Base-by-base conservation (phyloP, 805 yeast species). In the Lipomyces lipofer region DNA sequence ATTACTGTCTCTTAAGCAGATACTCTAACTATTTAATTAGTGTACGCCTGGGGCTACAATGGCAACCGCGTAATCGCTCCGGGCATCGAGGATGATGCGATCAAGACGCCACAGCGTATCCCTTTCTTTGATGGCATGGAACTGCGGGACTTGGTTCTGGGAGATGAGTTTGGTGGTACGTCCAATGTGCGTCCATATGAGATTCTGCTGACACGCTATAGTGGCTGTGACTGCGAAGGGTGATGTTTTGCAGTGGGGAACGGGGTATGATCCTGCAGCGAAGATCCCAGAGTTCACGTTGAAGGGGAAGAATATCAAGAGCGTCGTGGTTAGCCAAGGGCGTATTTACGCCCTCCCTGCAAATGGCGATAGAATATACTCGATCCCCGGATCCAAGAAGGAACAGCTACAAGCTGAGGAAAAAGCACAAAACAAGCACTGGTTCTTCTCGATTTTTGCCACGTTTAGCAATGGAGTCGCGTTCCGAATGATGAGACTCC, bases 171-270 rank as follows among this genome's bases (percentile, higher is more conserved):
- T 29, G 78, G 72, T 0, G 59, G 59, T 54, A 54, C 7, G 44
- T 22, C 24, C 27, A 9, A 17, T 8, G 1, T 30, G 15, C 10
- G 21, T n/a, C 21, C 9, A 35, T 12, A 8, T n/a, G n/a, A n/a
- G n/a, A n/a, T n/a, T n/a, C n/a, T n/a, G n/a, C n/a, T n/a, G n/a
- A n/a, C n/a, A n/a, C n/a, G 25, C n/a, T 30, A 7, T 10, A 43
- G 67, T 77, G 3, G 89, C 89, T 0, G 79, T 88, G 15, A 80
- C 83, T 56, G 75, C 76, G 0, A 78, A 78, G 13, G 98, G 97
- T 17, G 79, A 85, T 64, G 75, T 89, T 29, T 82, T 81, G 51
- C 86, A 85, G 66, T 88, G 91, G 87, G 82, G 83, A n/a, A 64
- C 68, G 27, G 78, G 76, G 0, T 66, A 65, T 50, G 65, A 69